Conservation (phyloP, 2,329 filamentous ascomycete genomes). For the Ascochyta pisi region DNA sequence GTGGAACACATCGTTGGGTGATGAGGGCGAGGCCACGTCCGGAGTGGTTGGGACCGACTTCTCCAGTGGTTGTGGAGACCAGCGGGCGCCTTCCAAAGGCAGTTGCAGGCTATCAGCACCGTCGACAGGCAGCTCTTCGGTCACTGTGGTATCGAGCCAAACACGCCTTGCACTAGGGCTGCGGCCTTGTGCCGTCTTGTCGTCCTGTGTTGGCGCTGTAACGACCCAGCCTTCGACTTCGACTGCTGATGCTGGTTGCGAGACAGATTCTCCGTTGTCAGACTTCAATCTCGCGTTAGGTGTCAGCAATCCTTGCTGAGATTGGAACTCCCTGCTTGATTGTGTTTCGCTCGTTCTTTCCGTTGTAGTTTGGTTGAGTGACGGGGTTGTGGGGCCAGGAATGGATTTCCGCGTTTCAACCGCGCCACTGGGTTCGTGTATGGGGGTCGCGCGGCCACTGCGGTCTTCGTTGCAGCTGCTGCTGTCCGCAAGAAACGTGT, state of each 20-base stretch:
- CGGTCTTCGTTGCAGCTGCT: slow-evolving; percentile 59
- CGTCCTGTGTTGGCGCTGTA: slow-evolving; percentile 38
- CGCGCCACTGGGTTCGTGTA: slow-evolving; percentile 32
- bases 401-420: slow-evolving; percentile 41
- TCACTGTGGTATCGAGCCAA: slow-evolving; percentile 50
- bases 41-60: slow-evolving; percentile 42
- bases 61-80: slow-evolving; percentile 46
- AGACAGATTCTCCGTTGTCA: slow-evolving; percentile 19
- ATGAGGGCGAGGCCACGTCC: slow-evolving; percentile 47
- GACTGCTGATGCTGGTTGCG: slow-evolving; percentile 42
- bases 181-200: slow-evolving; percentile 22
- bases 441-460: slow-evolving; percentile 44
- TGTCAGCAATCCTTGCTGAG: slow-evolving; percentile 33
- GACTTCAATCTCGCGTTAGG: slow-evolving; percentile 28
- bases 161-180: slow-evolving; percentile 43
- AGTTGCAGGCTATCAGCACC: slow-evolving; percentile 43
- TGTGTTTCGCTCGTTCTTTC: slow-evolving; percentile 33
- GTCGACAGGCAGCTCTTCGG: slow-evolving; percentile 42
- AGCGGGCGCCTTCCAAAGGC: slow-evolving; percentile 49
- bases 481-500: slow-evolving; percentile 61
- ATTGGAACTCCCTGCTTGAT: slow-evolving; percentile 35
- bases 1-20: slow-evolving; percentile 55
- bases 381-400: slow-evolving; percentile 40
- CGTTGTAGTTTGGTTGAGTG: slow-evolving; percentile 23
- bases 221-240: slow-evolving; percentile 51